These are phyloP conservation scores for Porphyrellus sp. DNA, from an alignment of 1,284 basidiomycete species.

Conservation along the genomic window DNA sequence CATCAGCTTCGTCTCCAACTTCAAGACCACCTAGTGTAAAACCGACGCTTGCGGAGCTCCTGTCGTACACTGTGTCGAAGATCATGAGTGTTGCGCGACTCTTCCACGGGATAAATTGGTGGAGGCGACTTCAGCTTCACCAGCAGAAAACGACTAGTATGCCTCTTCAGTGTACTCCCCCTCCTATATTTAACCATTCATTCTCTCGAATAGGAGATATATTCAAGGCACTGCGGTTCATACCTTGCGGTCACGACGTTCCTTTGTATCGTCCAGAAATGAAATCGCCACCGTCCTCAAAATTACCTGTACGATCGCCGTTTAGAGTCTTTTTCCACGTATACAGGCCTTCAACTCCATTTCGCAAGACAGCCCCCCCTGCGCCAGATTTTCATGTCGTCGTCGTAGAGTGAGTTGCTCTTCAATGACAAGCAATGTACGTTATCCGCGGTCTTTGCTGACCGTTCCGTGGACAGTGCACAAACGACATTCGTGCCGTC, in stretches of 20 bases:
- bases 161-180: not conserved
- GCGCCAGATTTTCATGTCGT: constrained; percentile 87
- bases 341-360: constrained; percentile 87
- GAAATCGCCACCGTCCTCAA: not conserved
- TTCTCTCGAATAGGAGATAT: constrained; percentile 49
- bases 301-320: constrained; percentile 34
- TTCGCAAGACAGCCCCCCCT: constrained; percentile 76
- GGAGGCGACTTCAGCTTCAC: constrained; percentile 50
- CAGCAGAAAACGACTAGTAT: constrained; percentile 32
- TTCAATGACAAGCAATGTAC: not conserved
- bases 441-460: not conserved
- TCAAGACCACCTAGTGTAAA: constrained; percentile 27
- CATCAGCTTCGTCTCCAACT: constrained; percentile 24
- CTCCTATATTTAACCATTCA: not conserved
- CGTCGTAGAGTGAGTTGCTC: constrained; percentile 69
- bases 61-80: constrained; percentile 35
- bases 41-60: constrained; percentile 33
- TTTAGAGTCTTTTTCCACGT: constrained; percentile 88
- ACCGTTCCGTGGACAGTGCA: constrained; percentile 45
- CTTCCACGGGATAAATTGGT: constrained; percentile 46
- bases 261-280: constrained; percentile 35
- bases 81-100: constrained; percentile 23
- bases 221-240: constrained; percentile 73
- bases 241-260: constrained; percentile 60
- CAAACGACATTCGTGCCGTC: constrained; percentile 72